Base-by-base conservation (phyloP, 1,139 yeast species). In the Hyphopichia pseudoburtonii region DNA sequence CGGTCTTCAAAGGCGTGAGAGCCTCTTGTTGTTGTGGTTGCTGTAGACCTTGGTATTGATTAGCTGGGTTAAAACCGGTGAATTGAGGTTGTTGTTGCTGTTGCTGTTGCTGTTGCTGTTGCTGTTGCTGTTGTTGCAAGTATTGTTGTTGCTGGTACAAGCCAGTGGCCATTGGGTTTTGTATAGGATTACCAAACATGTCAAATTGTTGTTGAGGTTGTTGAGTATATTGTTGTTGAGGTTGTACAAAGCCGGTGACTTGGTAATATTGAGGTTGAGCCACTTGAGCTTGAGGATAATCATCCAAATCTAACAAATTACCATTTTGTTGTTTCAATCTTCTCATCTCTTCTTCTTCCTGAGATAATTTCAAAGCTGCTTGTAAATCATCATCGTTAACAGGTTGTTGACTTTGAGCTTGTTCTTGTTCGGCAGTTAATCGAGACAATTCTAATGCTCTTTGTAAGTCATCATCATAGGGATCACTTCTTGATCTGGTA, bases 341-440 rank as follows among this genome's bases (percentile, higher is more conserved):
- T 53, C 82, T 76, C 74, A 83, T 72, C 59, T 84, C 94, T 51
- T 89, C 96, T 56, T 92, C 97, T 62, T 89, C 97, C 57, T 82
- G 70, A 28, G 94, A 83, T 50, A 92, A 74, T 61, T 83, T 82
- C 46, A 90, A 72, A 1, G 97, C 97, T 35, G 86, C 81, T 44
- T 78, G 79, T 45, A 90, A 70, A 32, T 87, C 95, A 19, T 85
- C 86, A 49, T 85, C 90, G 32, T 66, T 73, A 30, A 66, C 68
- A 18, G 50, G 48, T 41, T 82, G 89, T 34, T 41, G 48, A 8
- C 36, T 46, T 24, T 50, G 46, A 25, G 48, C 39, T 16, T 46
- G 49, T 46, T 92, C 99, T 46, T 86, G 90, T 47, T 85, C 92
- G 1, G 96, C 97, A 10, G 96, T 88, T 48, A 76, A 59, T 52